Percentiles rank a stretch among this genome's conserved stretches.
Evolutionary conservation across 1,284 basidiomycete species (phyloP).

Genomic region (Neonothopanus nambi): DNA sequence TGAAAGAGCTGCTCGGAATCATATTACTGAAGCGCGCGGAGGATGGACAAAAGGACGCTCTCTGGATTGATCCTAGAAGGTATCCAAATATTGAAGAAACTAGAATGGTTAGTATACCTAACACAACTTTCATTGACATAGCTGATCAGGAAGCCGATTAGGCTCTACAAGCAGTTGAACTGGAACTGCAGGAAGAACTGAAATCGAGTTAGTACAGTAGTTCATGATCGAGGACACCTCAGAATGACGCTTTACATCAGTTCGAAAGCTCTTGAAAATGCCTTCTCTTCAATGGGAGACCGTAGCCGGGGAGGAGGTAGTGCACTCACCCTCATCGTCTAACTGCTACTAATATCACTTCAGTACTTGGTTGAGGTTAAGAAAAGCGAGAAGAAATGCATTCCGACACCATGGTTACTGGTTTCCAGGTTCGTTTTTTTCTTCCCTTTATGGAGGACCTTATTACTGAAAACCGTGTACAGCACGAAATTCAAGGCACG

Average conservation of each 20-base stretch:
- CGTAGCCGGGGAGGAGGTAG: conserved; percentile 72
- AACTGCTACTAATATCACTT: background rate
- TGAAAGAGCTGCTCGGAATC: conserved; percentile 57
- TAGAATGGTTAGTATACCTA: conserved; percentile 34
- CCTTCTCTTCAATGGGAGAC: conserved; percentile 78
- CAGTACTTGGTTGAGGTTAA: conserved; percentile 82
- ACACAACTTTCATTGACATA: background rate
- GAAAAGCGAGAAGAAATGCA: conserved; percentile 66
- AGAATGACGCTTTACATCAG: conserved; percentile 33
- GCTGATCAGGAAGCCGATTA: conserved; percentile 25
- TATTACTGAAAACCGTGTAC: conserved; percentile 16
- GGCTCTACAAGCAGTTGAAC: conserved; percentile 64
- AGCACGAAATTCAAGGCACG: conserved; percentile 79
- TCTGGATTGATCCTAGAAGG: conserved; percentile 76
- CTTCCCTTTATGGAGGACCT: background rate
- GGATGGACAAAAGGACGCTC: conserved; percentile 66
- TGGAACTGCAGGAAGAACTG: conserved; percentile 78
- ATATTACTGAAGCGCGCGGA: conserved; percentile 69
- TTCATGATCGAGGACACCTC: background rate
- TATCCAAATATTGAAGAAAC: conserved; percentile 67
- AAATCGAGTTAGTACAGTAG: conserved; percentile 51
- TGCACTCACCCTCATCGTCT: conserved; percentile 5
- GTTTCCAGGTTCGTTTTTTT: conserved; percentile 61
- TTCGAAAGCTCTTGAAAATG: conserved; percentile 73
- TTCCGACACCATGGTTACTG: conserved; percentile 81